Evolutionary conservation across 768 basidiomycete species (phyloP), one percentile per base, ranked within the genome.

Genomic region (Phallus indusiatus): DNA sequence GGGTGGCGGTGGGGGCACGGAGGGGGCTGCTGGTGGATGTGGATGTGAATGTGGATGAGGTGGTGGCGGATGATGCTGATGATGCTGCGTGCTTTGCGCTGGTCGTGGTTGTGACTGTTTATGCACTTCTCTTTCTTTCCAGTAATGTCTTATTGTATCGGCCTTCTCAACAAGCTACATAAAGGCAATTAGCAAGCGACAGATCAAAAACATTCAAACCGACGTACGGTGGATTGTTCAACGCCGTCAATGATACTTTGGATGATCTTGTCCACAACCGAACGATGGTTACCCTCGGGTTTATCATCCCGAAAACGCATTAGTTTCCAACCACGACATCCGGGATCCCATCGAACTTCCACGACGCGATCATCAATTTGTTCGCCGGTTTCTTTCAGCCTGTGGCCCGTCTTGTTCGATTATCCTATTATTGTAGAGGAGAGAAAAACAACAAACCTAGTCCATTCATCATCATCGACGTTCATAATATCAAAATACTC

Each of bases 231-330:
- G 46, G 91, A 83, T 67, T 89, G 88, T 67, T 95, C 92, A 42
- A 98, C 92, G 10, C 96, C 96, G 70, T 98, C 95, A 48, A 82
- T 81, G 62, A 99, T 98, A 64, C 87, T 94, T 64, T 85, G 78
- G 55, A 98, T 82, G 66, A 99, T 92, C 63, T 86, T 90, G 59
- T 90, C 83, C 51, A 97, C 92, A 57, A 93, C 83, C 33, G 73
- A 80, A 61, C 78, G 80, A 70, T 90, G 92, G 70, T 99, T 99
- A 16, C 93, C 96, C 63, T 94, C 73, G 2, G 83, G 87, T 70
- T 99, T 99, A 71, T 99, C 96, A 66, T 95, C 85, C 65, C 96
- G 74, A 69, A 95, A 94, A 50, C 96, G 83, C 83, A 98, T 85
- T 81, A 93, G 84, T 59, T 83, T 83, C 94, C 94, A 98, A 18